Conservation (phyloP, 2,329 filamentous ascomycete species). For the Phyllosticta capitalensis region DNA sequence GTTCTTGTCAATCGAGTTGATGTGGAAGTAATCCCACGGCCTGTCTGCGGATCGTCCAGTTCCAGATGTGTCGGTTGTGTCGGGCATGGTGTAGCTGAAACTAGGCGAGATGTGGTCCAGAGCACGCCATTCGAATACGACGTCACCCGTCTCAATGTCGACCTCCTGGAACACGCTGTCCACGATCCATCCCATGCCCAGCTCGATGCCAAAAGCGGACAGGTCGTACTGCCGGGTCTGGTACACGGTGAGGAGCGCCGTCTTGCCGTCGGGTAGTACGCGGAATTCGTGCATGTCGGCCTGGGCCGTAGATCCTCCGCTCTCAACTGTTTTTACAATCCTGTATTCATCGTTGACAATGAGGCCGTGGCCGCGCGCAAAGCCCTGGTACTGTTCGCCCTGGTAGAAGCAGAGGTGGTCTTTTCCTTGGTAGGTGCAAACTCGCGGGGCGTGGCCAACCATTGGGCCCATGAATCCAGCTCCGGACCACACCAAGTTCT, state of each 20-base stretch:
- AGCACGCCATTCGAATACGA: conserved; percentile 52
- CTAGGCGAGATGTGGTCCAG: conserved; percentile 47
- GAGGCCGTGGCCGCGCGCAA: conserved; percentile 42
- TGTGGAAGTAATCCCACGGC: conserved; percentile 48
- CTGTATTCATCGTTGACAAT: conserved; percentile 44
- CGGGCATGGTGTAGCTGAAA: conserved; percentile 38
- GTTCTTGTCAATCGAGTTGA: conserved; percentile 38
- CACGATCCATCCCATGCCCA: conserved; percentile 42
- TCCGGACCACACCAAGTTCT: conserved; percentile 40
- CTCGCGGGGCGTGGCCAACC: conserved; percentile 39
- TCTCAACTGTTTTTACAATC: conserved; percentile 38
- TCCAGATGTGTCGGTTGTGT: conserved; percentile 34
- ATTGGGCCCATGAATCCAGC: conserved; percentile 42
- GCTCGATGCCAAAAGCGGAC: conserved; percentile 29
- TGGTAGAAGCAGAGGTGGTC: conserved; percentile 46
- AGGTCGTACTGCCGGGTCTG: conserved; percentile 37
- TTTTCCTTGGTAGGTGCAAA: conserved; percentile 39
- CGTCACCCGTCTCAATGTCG: conserved; percentile 44
- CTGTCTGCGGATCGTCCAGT: conserved; percentile 34
- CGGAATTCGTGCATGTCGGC: conserved; percentile 47
- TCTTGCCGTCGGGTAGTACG: conserved; percentile 36
- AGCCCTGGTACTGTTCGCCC: conserved; percentile 42
- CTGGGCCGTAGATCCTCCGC: conserved; percentile 29
- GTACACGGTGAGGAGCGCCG: conserved; percentile 29
- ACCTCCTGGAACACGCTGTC: conserved; percentile 46